These are phyloP conservation scores for Lotus japonicus DNA, from an alignment of 306 rosid genomes.

Conservation along the genomic window DNA sequence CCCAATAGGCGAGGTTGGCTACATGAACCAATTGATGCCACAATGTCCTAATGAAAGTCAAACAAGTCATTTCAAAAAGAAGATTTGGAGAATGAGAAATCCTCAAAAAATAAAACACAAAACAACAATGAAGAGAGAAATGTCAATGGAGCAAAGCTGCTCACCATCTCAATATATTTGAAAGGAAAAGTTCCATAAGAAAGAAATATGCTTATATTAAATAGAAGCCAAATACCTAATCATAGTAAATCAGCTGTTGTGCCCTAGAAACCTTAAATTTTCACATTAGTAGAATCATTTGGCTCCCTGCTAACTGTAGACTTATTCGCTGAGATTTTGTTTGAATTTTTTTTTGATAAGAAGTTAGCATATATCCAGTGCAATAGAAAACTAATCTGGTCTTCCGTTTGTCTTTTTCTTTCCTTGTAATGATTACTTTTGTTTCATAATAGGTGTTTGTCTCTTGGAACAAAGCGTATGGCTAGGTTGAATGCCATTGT, in stretches of 20 bases:
- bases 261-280: neutral
- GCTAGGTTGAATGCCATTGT: conserved; percentile 96
- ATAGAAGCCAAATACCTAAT: conserved; percentile 1
- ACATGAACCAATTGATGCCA: too few relatives aligned
- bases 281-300: neutral
- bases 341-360: neutral
- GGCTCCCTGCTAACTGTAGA: neutral
- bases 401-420: neutral
- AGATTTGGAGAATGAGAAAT: too few relatives aligned
- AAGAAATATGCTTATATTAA: neutral
- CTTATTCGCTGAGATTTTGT: neutral
- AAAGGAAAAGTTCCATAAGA: neutral
- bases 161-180: neutral
- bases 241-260: neutral
- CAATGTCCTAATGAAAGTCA: too few relatives aligned
- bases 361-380: neutral
- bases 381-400: neutral
- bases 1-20: too few relatives aligned
- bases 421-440: conserved; percentile 7
- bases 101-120: too few relatives aligned
- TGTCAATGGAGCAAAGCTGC: neutral
- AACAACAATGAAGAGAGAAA: neutral
- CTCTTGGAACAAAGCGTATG: conserved; percentile 98
- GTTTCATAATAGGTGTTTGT: conserved; percentile 66
- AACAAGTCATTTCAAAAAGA: too few relatives aligned